Evolutionary conservation across 169 alveolate genomes (phyloP).

Genomic region (Theileria luwenshuni): DNA sequence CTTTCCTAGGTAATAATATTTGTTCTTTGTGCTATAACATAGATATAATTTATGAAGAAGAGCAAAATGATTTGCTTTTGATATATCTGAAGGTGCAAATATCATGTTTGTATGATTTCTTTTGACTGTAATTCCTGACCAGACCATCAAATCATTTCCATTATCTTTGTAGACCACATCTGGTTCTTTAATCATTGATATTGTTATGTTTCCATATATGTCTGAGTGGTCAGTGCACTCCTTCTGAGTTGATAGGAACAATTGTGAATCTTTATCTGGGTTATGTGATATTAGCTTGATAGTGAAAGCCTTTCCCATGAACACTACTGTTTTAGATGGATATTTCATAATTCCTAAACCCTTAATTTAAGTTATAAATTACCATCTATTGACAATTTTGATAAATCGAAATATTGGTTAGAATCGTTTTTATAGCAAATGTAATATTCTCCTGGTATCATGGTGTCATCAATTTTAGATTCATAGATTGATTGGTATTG

Average conservation of each 20-base stretch:
- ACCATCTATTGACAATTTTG: slow-evolving; percentile 11
- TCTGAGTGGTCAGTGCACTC: background rate
- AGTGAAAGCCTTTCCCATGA: slow-evolving; percentile 24
- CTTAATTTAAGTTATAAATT: background rate
- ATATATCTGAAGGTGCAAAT: background rate
- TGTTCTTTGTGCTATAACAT: background rate
- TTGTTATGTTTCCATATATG: background rate
- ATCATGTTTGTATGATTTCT: background rate
- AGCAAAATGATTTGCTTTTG: background rate
- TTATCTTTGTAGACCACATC: background rate
- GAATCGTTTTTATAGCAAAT: slow-evolving; percentile 11
- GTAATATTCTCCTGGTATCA: slow-evolving; percentile 5
- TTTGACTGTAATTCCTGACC: slow-evolving; percentile 28
- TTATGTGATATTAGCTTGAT: background rate
- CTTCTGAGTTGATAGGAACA: background rate
- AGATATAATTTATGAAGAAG: slow-evolving; percentile 3
- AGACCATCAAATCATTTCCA: slow-evolving; percentile 5
- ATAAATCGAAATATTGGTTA: background rate
- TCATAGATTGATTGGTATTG: slow-evolving; percentile 23
- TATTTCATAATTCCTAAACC: background rate
- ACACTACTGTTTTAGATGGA: background rate
- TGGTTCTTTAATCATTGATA: slow-evolving; percentile 30
- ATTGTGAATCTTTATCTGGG: background rate
- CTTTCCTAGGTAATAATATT: background rate
- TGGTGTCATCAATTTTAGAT: background rate